phyloP scores from a whole-genome alignment of 257 asterid genomes.

The Catharanthus roseus region DNA sequence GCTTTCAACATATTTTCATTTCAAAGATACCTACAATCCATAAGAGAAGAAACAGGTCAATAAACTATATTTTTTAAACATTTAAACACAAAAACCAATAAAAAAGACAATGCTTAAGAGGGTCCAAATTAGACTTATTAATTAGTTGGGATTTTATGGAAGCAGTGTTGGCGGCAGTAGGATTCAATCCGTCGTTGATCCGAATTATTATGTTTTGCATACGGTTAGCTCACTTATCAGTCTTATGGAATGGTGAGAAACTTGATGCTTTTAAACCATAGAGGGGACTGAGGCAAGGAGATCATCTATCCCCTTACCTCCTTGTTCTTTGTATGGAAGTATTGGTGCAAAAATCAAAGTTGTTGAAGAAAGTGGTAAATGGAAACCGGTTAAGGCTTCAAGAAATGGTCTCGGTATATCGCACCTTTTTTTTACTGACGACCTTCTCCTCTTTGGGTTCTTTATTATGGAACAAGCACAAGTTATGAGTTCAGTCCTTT shows the following conservation, averaged over 20 bases:
- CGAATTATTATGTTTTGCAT: neutral
- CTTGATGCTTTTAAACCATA: neutral
- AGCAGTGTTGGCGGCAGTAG: neutral
- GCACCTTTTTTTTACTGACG: neutral
- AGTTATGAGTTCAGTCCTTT: neutral
- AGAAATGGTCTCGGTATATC: neutral
- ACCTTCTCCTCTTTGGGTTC: neutral
- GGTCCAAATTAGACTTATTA: no score
- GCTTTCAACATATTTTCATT: no score
- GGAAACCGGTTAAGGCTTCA: neutral
- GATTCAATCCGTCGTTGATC: neutral
- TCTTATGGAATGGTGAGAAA: neutral
- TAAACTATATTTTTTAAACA: no score
- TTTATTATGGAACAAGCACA: neutral
- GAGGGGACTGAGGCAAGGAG: neutral
- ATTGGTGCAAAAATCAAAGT: neutral
- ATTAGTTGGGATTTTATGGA: neutral
- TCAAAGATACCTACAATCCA: no score
- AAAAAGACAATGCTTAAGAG: no score
- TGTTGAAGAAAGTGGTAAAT: neutral
- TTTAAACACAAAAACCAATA: no score
- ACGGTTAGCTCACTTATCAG: neutral
- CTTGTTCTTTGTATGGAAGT: neutral
- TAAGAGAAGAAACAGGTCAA: no score
- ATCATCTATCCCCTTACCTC: neutral